Base-by-base conservation (phyloP, 805 yeast species). In the Yarrowia yakushimensis region DNA sequence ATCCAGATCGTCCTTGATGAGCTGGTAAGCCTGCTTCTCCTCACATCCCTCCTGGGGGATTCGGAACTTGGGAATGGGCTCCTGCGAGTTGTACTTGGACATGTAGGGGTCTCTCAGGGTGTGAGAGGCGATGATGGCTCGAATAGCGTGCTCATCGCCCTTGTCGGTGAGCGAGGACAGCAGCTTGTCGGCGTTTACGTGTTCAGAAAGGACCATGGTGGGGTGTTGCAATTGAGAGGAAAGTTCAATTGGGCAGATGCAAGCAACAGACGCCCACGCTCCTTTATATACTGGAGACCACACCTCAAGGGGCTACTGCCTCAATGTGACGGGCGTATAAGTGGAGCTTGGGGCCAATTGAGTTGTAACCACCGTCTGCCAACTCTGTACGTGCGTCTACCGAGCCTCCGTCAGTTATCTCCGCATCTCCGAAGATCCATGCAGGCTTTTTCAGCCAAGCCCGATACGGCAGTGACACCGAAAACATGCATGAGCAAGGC, bases 1-100 rank as follows among this genome's bases (percentile, higher is more conserved):
- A 13, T 85, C 77, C 74, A 92, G 77, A 66, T 88, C 96, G 70
- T 87, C 88, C 66, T 81, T 84, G 65, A 91, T 78, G 69, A 87
- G 74, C 41, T 83, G 79, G 70, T 84, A 86, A 10, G 90, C 86
- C 60, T 78, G 72, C 8, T 77, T 76, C 2, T 82, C 75, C 10
- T 77, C 73, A 57, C 84, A 74, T 1, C 93, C 89, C 13, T 77
- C 68, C 33, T 78, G 72, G 1, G 90, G 90, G 59, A 90, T 77
- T 60, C 75, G 74, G 75, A 83, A 86, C 73, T 86, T 86, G 48
- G 88, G 74, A 52, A 73, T 64, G 5, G 76, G 72, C 52, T 64
- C 65, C 33, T 55, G 61, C 25, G 63, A 54, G 55, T 60, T 60
- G 43, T 43, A 59, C 52, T 43, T 59, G 54, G 54, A 31, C 23